Percentiles rank a stretch among this genome's conserved stretches.
Conservation (phyloP, 2,329 filamentous ascomycete species). For the Scytalidium sp. region DNA sequence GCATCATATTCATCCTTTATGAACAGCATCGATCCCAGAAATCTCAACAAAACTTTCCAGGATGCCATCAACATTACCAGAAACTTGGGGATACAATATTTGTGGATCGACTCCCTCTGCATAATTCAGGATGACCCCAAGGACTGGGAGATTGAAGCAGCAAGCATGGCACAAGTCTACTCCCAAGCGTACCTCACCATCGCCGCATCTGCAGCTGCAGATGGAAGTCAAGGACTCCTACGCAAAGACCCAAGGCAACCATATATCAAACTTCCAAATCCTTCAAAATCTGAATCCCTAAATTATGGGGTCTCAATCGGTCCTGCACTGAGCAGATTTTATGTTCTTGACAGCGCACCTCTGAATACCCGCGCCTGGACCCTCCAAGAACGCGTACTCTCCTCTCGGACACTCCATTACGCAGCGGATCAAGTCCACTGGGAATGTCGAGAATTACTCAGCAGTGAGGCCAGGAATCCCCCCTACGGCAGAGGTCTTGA, state of each 20-base stretch:
- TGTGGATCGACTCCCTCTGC: too few relatives aligned
- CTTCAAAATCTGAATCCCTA: too few relatives aligned
- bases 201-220: too few relatives aligned
- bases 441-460: too few relatives aligned
- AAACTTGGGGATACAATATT: conserved; percentile 6
- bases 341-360: too few relatives aligned
- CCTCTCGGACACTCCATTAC: conserved; percentile 9
- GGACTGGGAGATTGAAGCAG: conserved; percentile 4
- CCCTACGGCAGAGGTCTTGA: too few relatives aligned
- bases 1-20: background rate
- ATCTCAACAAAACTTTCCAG: conserved; percentile 1
- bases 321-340: too few relatives aligned
- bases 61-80: conserved; percentile 5
- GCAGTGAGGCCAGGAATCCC: too few relatives aligned
- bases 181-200: conserved; percentile 6
- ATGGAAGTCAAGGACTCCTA: too few relatives aligned
- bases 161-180: conserved; percentile 8
- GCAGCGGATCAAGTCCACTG: conserved; percentile 6
- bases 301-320: too few relatives aligned
- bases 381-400: conserved; percentile 4
- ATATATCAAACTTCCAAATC: too few relatives aligned
- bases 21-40: background rate
- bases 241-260: too few relatives aligned
- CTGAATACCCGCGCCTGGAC: conserved; percentile 5
- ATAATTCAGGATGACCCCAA: conserved; percentile 8